Evolutionary conservation across 2,329 filamentous ascomycete species (phyloP), one percentile per base, ranked within the genome.

Genomic region (Ophiostoma pallidulum): DNA sequence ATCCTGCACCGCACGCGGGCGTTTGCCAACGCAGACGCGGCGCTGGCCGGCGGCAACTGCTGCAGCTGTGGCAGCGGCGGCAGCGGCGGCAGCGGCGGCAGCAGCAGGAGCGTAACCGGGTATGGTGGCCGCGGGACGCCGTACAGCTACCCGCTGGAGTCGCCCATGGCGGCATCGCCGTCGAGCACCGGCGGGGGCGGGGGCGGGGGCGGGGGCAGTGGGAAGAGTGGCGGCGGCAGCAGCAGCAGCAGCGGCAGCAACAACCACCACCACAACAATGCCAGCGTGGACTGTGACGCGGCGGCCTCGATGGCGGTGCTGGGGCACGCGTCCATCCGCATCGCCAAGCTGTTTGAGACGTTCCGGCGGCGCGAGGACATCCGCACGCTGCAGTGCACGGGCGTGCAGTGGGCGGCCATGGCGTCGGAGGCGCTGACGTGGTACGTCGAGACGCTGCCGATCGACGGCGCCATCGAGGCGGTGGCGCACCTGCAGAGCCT

Each of bases 341-440:
- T 49, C 2, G 50, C 50, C 33, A 49, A 46, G 24, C 43, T 51
- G 33, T 51, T 49, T 14, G 50, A 44, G 32, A 46, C 42, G 18
- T 49, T 49, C 14, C 32, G 50, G 3, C 33, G 47, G 6, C 31
- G 43, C 18, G 41, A 49, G 13, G 50, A 51, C 38, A 49, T 49
- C 33, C 46, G 46, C 33, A 38, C 38, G 18, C 40, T 51, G n/a
- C 46, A 51, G 28, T 42, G 41, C 33, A 51, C 45, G 6, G 50
- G 50, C 28, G 46, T 51, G 24, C 50, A 51, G 39, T 51, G 46
- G 45, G 50, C 50, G 6, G 24, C 41, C 26, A 51, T 51, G 28
- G 50, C 46, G 8, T 35, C 47, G 2, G 45, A 46, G 32, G 46
- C 46, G 18, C 50, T 51, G 24, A 33, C 43, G 22, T 41, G 39